Conservation (phyloP, 805 yeast genomes). For the Clavispora vitiphila region DNA sequence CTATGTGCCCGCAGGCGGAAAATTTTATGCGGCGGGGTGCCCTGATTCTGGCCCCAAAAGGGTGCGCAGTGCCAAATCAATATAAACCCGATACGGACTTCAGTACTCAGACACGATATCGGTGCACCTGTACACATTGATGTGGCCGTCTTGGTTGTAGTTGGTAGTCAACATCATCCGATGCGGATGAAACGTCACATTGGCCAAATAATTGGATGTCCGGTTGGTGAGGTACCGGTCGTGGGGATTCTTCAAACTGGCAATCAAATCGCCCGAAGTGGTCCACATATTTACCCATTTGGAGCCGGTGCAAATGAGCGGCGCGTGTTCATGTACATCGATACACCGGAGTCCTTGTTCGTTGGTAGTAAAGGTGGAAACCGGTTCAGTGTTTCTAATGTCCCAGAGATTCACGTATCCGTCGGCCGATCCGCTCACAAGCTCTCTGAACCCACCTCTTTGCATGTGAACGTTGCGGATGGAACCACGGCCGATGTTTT, state of each 20-base stretch:
- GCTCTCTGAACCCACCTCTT: slow-evolving; percentile 90
- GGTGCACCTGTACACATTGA: slow-evolving; percentile 50
- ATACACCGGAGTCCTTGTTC: slow-evolving; percentile 56
- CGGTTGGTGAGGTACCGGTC: slow-evolving; percentile 41
- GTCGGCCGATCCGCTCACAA: slow-evolving; percentile 76
- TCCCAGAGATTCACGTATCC: slow-evolving; percentile 91
- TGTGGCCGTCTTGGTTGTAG: slow-evolving; percentile 70
- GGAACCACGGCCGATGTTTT: slow-evolving; percentile 43
- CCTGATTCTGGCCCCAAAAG: not conserved
- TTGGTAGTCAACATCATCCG: slow-evolving; percentile 88
- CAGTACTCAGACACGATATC: slow-evolving; percentile 34
- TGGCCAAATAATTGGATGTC: slow-evolving; percentile 53
- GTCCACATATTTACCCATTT: slow-evolving; percentile 78
- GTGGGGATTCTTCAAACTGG: slow-evolving; percentile 52
- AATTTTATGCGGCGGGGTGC: not conserved
- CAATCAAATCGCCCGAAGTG: slow-evolving; percentile 70
- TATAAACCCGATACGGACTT: not conserved
- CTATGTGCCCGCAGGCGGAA: not conserved
- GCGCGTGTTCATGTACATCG: slow-evolving; percentile 94
- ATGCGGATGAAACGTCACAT: slow-evolving; percentile 84
- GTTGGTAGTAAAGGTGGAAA: slow-evolving; percentile 56
- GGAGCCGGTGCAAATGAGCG: slow-evolving; percentile 84
- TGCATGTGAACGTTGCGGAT: slow-evolving; percentile 88
- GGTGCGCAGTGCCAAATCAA: not conserved
- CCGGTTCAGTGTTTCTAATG: slow-evolving; percentile 68